phyloP scores from a whole-genome alignment of 805 yeast genomes.

The Kodamaea kaohsiungensis region DNA sequence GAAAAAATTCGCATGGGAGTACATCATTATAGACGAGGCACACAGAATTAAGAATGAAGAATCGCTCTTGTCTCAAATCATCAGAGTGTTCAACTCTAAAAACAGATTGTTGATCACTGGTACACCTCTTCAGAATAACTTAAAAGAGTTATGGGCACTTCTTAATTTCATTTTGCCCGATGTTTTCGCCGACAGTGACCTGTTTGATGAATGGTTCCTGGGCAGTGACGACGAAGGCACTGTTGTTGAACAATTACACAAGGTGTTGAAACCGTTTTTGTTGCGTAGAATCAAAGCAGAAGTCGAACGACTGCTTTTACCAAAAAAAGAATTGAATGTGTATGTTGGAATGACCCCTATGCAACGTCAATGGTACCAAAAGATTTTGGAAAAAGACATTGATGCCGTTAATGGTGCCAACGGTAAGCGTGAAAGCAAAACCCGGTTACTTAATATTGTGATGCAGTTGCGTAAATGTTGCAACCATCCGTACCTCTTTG shows the following conservation, averaged over 20 bases:
- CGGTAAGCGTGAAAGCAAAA: conserved; percentile 73
- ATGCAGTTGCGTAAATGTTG: conserved; percentile 87
- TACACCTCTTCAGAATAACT: conserved; percentile 77
- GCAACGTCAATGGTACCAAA: conserved; percentile 79
- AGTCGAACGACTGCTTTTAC: conserved; percentile 76
- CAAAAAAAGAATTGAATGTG: conserved; percentile 72
- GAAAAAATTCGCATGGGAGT: conserved; percentile 71
- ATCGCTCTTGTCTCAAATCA: conserved; percentile 68
- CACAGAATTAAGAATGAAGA: conserved; percentile 82
- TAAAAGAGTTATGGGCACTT: conserved; percentile 81
- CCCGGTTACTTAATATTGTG: conserved; percentile 73
- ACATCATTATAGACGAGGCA: conserved; percentile 79
- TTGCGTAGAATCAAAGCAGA: conserved; percentile 76
- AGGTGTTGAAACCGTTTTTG: conserved; percentile 73
- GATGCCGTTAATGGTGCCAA: conserved; percentile 85
- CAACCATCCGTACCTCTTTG: conserved; percentile 81
- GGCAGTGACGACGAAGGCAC: conserved; percentile 26
- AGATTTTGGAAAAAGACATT: conserved; percentile 73
- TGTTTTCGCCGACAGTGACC: conserved; percentile 69
- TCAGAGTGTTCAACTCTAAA: conserved; percentile 68
- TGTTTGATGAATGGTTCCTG: conserved; percentile 75
- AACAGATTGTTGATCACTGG: conserved; percentile 77
- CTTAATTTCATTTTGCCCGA: conserved; percentile 77
- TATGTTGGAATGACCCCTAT: conserved; percentile 76
- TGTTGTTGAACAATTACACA: conserved; percentile 64